Evolutionary conservation across 371 early-diverging fungal genomes (phyloP).

Genomic region (Syncephalastrum contaminatum): DNA sequence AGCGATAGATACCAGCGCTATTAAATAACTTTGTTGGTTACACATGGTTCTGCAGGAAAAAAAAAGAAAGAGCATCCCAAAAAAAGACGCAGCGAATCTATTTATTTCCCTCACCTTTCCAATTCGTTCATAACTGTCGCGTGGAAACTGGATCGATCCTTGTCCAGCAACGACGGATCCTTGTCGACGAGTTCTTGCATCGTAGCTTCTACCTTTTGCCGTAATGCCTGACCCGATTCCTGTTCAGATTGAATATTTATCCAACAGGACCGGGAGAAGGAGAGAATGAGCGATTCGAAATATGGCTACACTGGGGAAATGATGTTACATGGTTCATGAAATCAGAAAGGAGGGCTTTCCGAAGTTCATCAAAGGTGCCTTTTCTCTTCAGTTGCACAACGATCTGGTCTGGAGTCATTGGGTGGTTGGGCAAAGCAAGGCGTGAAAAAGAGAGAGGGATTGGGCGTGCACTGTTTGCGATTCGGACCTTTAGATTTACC

Average conservation of each 20-base stretch:
- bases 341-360: slow-evolving; percentile 33
- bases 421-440: neutral
- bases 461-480: no score
- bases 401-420: slow-evolving; percentile 43
- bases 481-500: no score
- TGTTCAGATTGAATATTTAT: slow-evolving; percentile 6
- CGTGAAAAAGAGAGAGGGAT: no score
- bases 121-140: slow-evolving; percentile 26
- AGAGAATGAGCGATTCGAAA: neutral
- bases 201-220: slow-evolving; percentile 22
- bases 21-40: neutral
- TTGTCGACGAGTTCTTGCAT: slow-evolving; percentile 32
- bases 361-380: slow-evolving; percentile 42
- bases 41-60: neutral
- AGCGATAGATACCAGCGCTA: slow-evolving; percentile 27
- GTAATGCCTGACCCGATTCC: slow-evolving; percentile 26
- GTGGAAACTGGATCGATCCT: slow-evolving; percentile 24
- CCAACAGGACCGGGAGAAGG: neutral
- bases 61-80: neutral
- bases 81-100: neutral
- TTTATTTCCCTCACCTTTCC: slow-evolving; percentile 26
- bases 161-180: slow-evolving; percentile 33
- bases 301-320: neutral
- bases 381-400: slow-evolving; percentile 42
- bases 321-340: slow-evolving; percentile 29